Conservation (phyloP, 2,329 filamentous ascomycete genomes). For the Pezicula neosporulosa region DNA sequence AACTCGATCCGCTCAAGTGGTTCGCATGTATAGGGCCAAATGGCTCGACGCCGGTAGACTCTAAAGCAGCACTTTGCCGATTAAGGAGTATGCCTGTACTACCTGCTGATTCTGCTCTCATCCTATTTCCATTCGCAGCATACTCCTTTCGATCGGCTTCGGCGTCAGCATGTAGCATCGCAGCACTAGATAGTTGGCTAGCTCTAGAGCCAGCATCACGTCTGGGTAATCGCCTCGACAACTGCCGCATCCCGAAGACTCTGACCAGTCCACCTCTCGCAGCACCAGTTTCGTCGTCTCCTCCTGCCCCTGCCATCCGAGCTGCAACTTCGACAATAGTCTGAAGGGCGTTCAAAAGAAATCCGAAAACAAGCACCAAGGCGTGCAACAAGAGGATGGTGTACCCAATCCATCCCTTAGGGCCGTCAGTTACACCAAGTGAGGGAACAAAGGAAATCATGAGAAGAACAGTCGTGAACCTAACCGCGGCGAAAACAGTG, state of each 20-base stretch:
- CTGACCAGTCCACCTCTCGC: constrained; percentile 81
- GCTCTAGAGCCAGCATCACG: constrained; percentile 64
- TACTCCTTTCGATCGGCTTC: constrained; percentile 66
- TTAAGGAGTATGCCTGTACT: constrained; percentile 59
- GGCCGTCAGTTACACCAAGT: constrained; percentile 71
- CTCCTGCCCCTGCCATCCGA: constrained; percentile 77
- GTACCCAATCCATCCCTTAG: constrained; percentile 95
- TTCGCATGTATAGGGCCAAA: constrained; percentile 33
- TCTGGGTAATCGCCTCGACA: constrained; percentile 68
- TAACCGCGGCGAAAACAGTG: constrained; percentile 73
- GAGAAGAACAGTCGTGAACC: constrained; percentile 71
- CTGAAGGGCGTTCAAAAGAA: constrained; percentile 88
- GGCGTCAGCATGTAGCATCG: constrained; percentile 61
- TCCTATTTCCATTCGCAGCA: constrained; percentile 42
- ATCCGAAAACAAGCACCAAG: constrained; percentile 81
- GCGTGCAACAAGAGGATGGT: constrained; percentile 83
- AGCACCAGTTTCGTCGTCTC: constrained; percentile 62
- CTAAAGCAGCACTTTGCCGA: constrained; percentile 49
- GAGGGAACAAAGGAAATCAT: constrained; percentile 84
- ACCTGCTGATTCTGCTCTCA: constrained; percentile 59
- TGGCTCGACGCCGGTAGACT: constrained; percentile 44
- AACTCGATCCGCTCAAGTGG: constrained; percentile 53
- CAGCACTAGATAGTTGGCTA: constrained; percentile 78
- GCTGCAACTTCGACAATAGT: constrained; percentile 87
- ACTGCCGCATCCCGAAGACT: constrained; percentile 86